phyloP scores from a whole-genome alignment of 768 basidiomycete genomes.

The Chalciporus sphaerocephalus region DNA sequence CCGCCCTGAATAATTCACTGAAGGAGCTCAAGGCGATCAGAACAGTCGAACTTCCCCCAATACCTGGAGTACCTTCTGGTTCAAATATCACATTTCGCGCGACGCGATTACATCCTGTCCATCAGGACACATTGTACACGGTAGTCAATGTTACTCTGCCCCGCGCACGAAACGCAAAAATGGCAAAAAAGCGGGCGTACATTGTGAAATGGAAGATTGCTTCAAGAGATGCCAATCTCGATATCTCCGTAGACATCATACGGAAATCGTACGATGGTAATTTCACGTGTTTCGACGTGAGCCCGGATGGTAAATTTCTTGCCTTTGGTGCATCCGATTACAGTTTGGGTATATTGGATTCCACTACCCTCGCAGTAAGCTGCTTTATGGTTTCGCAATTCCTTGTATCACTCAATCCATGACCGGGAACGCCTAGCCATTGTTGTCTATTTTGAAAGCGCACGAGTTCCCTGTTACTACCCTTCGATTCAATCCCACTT shows the following conservation, averaged over 20 bases:
- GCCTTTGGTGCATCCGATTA: constrained; percentile 87
- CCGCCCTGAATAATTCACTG: constrained; percentile 4
- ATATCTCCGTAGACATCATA: constrained; percentile 44
- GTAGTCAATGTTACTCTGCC: constrained; percentile 65
- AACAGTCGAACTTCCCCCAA: constrained; percentile 51
- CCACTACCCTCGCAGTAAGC: constrained; percentile 69
- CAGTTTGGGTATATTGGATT: constrained; percentile 79
- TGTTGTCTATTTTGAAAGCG: constrained; percentile 83
- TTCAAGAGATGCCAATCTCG: constrained; percentile 63
- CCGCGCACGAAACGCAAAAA: constrained; percentile 52
- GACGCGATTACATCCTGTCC: constrained; percentile 53
- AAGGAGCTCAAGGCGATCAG: constrained; percentile 40
- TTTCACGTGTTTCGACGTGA: constrained; percentile 84
- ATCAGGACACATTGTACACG: constrained; percentile 56
- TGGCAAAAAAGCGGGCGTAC: constrained; percentile 55
- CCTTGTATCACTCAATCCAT: constrained; percentile 1
- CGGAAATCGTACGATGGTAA: constrained; percentile 76
- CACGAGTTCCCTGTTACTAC: constrained; percentile 94
- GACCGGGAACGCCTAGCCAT: constrained; percentile 50
- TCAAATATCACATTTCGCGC: constrained; percentile 56
- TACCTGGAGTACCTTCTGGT: constrained; percentile 41
- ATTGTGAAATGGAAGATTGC: constrained; percentile 69
- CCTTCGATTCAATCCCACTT: constrained; percentile 80
- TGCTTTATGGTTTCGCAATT: not conserved
- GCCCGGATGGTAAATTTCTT: constrained; percentile 74